phyloP scores from a whole-genome alignment of 176 grass and related monocot genomes.

The Saccharum officinarum region DNA sequence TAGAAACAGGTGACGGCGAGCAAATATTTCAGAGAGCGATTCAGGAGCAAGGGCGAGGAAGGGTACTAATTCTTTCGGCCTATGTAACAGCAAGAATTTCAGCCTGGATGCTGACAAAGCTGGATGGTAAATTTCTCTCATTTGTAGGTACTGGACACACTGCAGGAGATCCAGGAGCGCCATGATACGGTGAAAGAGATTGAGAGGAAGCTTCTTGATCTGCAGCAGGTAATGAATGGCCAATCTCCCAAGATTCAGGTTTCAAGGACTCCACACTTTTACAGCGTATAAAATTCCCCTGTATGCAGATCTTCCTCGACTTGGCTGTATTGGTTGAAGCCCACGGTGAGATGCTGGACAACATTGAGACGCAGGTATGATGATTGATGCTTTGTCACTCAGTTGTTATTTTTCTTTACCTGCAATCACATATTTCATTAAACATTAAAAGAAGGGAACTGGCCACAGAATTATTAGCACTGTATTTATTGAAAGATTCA shows the following conservation, averaged over 20 bases:
- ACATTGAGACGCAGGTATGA: constrained; percentile 71
- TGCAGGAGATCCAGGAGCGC: constrained; percentile 90
- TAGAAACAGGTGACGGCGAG: constrained; percentile 86
- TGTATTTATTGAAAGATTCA: background rate
- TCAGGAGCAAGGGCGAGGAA: constrained; percentile 88
- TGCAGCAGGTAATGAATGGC: constrained; percentile 61
- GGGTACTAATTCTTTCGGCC: constrained; percentile 41
- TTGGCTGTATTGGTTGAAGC: constrained; percentile 74
- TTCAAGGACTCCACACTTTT: background rate
- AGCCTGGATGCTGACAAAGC: background rate
- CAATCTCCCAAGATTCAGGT: background rate
- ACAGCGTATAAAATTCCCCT: background rate
- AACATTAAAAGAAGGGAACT: too few species aligned
- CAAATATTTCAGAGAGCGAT: constrained; percentile 87
- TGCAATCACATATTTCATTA: background rate
- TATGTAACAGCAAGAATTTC: background rate
- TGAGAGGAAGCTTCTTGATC: constrained; percentile 74
- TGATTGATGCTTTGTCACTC: background rate
- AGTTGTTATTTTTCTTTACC: background rate
- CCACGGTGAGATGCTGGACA: constrained; percentile 71
- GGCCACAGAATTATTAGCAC: background rate
- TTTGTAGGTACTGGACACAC: constrained; percentile 72
- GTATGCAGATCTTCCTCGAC: constrained; percentile 69
- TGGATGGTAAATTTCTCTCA: background rate
- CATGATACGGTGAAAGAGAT: constrained; percentile 81